Conservation (phyloP, 2,329 filamentous ascomycete species). For the Fusarium albosuccineum region DNA sequence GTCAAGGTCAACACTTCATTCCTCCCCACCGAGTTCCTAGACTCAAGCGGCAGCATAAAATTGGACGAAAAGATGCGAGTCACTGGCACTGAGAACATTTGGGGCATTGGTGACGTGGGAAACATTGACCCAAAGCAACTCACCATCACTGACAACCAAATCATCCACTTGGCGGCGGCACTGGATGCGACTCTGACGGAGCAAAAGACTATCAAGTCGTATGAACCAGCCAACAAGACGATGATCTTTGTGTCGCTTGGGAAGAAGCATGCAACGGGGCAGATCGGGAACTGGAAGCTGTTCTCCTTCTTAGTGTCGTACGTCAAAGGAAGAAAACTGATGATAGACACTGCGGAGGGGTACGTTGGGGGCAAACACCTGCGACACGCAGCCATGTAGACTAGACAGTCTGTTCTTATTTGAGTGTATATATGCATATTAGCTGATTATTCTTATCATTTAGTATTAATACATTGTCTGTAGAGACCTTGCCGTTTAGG, state of each 20-base stretch:
- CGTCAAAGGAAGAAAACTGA: conserved; percentile 51
- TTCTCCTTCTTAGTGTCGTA: conserved; percentile 49
- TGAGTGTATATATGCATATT: not conserved
- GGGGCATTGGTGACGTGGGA: conserved; percentile 58
- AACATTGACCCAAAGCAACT: conserved; percentile 56
- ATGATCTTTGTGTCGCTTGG: conserved; percentile 50
- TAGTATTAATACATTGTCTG: too few relatives aligned
- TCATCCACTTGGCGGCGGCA: conserved; percentile 49
- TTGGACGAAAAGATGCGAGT: conserved; percentile 52
- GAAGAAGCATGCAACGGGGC: conserved; percentile 47
- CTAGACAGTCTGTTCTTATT: not conserved
- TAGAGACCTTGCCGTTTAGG: too few relatives aligned
- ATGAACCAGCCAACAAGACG: conserved; percentile 41
- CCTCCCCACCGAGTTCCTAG: conserved; percentile 51
- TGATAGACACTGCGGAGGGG: conserved; percentile 48
- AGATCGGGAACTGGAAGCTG: conserved; percentile 52
- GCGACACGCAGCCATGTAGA: conserved; percentile 47
- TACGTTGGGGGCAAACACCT: conserved; percentile 48
- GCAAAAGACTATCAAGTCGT: conserved; percentile 16
- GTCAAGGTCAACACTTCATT: conserved; percentile 58
- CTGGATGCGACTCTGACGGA: conserved; percentile 46
- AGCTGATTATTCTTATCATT: too few relatives aligned
- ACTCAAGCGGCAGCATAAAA: conserved; percentile 49
- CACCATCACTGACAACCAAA: conserved; percentile 50
- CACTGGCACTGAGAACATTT: conserved; percentile 53